phyloP scores from a whole-genome alignment of 1,139 yeast species.

The Yamadazyma conglobata region DNA sequence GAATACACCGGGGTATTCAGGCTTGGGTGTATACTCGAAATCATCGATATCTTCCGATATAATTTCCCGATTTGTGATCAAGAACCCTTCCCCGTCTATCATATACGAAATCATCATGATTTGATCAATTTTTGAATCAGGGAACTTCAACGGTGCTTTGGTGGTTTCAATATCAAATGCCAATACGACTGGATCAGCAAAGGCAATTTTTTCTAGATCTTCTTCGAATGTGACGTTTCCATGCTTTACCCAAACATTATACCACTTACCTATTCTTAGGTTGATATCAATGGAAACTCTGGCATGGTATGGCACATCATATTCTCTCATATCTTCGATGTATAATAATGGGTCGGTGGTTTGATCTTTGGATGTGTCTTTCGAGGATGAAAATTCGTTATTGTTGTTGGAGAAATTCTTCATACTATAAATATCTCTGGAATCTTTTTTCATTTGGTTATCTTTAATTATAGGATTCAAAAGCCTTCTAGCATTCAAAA shows the following conservation, averaged over 20 bases:
- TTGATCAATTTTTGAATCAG: constrained; percentile 89
- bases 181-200: constrained; percentile 95
- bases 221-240: constrained; percentile 57
- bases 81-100: constrained; percentile 96
- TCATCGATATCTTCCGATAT: constrained; percentile 94
- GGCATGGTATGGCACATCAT: constrained; percentile 95
- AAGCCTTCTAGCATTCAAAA: constrained; percentile 67
- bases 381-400: too few relatives aligned
- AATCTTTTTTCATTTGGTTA: constrained; percentile 61
- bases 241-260: constrained; percentile 65
- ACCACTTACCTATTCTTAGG: constrained; percentile 95
- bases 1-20: constrained; percentile 90
- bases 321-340: constrained; percentile 82
- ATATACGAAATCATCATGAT: constrained; percentile 99
- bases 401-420: constrained; percentile 37
- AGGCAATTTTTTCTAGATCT: constrained; percentile 74
- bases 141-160: constrained; percentile 92
- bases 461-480: constrained; percentile 68
- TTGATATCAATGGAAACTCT: constrained; percentile 88
- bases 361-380: constrained; percentile 9
- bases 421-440: constrained; percentile 68
- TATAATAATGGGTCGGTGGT: constrained; percentile 50
- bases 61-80: constrained; percentile 91
- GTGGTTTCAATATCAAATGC: constrained; percentile 99
- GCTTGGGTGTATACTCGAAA: constrained; percentile 95